phyloP scores from a whole-genome alignment of 1,284 basidiomycete genomes.

The Leucoagaricus sp. region DNA sequence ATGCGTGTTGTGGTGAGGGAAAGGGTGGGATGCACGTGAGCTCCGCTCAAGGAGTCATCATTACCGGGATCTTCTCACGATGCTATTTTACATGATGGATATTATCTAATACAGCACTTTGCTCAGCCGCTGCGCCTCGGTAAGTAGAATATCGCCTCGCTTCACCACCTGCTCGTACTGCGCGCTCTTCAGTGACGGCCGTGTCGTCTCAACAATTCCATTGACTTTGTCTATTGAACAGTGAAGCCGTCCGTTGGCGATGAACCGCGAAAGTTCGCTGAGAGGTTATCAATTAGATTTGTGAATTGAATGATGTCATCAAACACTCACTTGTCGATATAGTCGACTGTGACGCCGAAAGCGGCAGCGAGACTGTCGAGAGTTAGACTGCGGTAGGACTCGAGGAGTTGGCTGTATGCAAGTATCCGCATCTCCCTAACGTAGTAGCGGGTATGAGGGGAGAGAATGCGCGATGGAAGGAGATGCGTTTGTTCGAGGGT shows the following conservation, averaged over 20 bases:
- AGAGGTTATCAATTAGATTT: background rate
- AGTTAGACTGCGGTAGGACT: conserved; percentile 90
- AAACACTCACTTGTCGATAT: conserved; percentile 74
- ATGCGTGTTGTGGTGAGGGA: conserved; percentile 12
- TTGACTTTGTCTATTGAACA: conserved; percentile 95
- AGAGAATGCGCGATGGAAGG: conserved; percentile 83
- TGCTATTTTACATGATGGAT: conserved; percentile 2
- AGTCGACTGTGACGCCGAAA: conserved; percentile 89
- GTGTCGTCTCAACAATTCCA: conserved; percentile 93
- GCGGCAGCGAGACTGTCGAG: conserved; percentile 85
- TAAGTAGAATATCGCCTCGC: conserved; percentile 77
- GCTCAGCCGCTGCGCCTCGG: conserved; percentile 72
- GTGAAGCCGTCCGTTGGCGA: conserved; percentile 86
- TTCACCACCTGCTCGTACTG: conserved; percentile 83
- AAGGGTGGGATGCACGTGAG: conserved; percentile 3
- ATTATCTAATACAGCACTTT: conserved; percentile 65
- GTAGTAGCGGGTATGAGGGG: conserved; percentile 89
- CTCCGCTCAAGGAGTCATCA: background rate
- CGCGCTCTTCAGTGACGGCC: conserved; percentile 83
- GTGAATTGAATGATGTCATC: background rate
- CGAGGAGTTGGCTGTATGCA: conserved; percentile 90
- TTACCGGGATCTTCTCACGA: background rate
- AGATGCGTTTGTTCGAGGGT: conserved; percentile 88
- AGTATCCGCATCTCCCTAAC: conserved; percentile 97
- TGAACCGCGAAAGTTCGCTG: conserved; percentile 92